Evolutionary conservation across 2,329 filamentous ascomycete genomes (phyloP), one percentile per base, ranked within the genome.

Genomic region (Fulvia fulva): DNA sequence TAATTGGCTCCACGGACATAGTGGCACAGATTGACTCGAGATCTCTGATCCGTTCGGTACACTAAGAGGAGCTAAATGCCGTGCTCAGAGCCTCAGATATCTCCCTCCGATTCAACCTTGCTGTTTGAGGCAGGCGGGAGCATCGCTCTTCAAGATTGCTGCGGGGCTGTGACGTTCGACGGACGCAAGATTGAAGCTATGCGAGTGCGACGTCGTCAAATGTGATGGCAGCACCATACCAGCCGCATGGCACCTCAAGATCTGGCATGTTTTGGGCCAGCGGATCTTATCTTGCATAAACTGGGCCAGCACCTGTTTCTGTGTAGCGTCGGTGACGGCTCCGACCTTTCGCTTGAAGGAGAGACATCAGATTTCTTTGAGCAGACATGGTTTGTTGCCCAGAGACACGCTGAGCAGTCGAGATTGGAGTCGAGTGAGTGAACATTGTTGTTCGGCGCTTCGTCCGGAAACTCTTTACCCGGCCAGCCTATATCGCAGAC

Each of bases 1-100:
- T 56, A 32, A 56, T 51, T 56, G 53, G 53, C 9, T 9, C 7
- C 9, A 21, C 45, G 46, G 22, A 50, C 14, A 32, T 22, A 22
- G 30, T 56, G 53, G 52, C 52, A 54, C 52, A 54, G 52, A 54
- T 54, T 25, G 43, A 21, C 52, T 54, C 52, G 7, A 54, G 52
- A 54, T 54, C 52, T 54, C 21, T 30, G 34, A 53, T 34, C 44
- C 44, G 43, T 25, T n/a, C n/a, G 47, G 47, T 26, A 28, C 54
- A 23, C 44, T 50, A 28, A 41, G 22, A 43, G 26, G 53, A 26
- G 44, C 45, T n/a, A 47, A 37, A 37, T 26, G 46, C 46, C 37
- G 46, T 21, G 45, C 21, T n/a, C 28, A 22, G 28, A n/a, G 28
- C 19, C n/a, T 55, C 25, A 43, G 47, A 51, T 51, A 30, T 8